These are phyloP conservation scores for Termitomyces sp. DNA, from an alignment of 768 basidiomycete species.

Conservation along the genomic window DNA sequence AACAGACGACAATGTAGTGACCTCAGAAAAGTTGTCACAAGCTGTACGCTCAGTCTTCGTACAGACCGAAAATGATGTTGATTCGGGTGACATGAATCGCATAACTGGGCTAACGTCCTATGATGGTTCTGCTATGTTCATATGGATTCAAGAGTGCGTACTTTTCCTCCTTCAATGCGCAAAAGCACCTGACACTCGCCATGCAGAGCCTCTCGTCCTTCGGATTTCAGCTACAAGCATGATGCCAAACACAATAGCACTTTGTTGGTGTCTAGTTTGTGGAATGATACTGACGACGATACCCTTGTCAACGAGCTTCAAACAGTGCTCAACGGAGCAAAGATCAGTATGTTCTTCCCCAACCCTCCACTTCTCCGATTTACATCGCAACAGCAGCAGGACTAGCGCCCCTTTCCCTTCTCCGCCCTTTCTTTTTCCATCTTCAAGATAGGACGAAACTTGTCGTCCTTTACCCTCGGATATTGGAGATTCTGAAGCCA, in stretches of 20 bases:
- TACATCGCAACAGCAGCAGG: constrained; percentile 32
- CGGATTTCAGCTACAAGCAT: constrained; percentile 81
- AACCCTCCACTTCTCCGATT: not conserved
- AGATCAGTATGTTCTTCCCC: constrained; percentile 28
- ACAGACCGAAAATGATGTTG: constrained; percentile 41
- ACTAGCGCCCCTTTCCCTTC: constrained; percentile 46
- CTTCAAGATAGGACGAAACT: constrained; percentile 38
- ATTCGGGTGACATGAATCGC: constrained; percentile 52
- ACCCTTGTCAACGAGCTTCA: constrained; percentile 33
- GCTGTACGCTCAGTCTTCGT: constrained; percentile 50
- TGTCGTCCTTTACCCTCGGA: constrained; percentile 34
- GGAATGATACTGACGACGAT: constrained; percentile 40
- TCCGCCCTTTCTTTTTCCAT: constrained; percentile 51
- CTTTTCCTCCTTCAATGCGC: not conserved
- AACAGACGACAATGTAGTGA: constrained; percentile 24
- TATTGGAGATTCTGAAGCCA: constrained; percentile 46
- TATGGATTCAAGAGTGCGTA: constrained; percentile 77
- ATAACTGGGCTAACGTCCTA: constrained; percentile 61
- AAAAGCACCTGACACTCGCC: not conserved
- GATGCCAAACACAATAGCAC: constrained; percentile 61
- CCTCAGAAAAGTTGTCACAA: constrained; percentile 46
- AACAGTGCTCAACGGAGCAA: constrained; percentile 26
- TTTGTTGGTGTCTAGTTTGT: constrained; percentile 58
- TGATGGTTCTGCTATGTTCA: constrained; percentile 50
- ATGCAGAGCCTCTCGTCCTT: constrained; percentile 54